These are phyloP conservation scores for Sporothrix euskadiensis DNA, from an alignment of 2,329 filamentous ascomycete genomes.

Conservation along the genomic window DNA sequence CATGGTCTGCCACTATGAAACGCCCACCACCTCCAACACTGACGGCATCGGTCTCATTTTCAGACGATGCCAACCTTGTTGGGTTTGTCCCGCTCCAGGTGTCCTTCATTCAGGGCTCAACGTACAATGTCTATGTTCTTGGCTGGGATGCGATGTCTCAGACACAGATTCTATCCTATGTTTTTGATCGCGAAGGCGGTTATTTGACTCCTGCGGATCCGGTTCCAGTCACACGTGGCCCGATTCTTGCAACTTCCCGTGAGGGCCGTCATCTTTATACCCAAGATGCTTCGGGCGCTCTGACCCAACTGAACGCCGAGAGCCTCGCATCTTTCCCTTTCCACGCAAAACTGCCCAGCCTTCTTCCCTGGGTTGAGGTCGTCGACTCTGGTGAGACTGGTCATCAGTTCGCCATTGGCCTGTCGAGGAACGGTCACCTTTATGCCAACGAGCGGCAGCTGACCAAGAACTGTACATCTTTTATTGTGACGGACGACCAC, in stretches of 20 bases:
- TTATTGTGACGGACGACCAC: constrained; percentile 76
- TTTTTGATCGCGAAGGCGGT: constrained; percentile 18
- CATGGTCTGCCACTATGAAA: constrained; percentile 64
- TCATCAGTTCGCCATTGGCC: constrained; percentile 54
- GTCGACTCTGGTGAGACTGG: constrained; percentile 41
- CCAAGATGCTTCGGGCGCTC: constrained; percentile 50
- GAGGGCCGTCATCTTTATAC: constrained; percentile 42
- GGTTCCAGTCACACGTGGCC: constrained; percentile 33
- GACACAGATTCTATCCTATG: constrained; percentile 33
- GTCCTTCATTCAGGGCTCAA: constrained; percentile 30
- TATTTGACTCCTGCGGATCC: constrained; percentile 16
- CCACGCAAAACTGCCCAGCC: constrained; percentile 45
- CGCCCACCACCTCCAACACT: constrained; percentile 50
- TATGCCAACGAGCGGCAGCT: constrained; percentile 75
- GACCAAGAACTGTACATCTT: constrained; percentile 89
- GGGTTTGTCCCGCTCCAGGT: constrained; percentile 43
- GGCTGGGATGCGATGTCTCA: constrained; percentile 38
- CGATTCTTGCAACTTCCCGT: constrained; percentile 38
- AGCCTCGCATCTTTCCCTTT: constrained; percentile 38
- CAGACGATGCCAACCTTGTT: constrained; percentile 29
- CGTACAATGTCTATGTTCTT: constrained; percentile 40
- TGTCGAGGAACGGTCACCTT: constrained; percentile 74
- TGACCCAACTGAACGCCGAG: constrained; percentile 43
- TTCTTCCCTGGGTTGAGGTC: constrained; percentile 57
- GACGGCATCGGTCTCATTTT: constrained; percentile 31